phyloP scores from a whole-genome alignment of 805 yeast species.

The Candida schatavii region DNA sequence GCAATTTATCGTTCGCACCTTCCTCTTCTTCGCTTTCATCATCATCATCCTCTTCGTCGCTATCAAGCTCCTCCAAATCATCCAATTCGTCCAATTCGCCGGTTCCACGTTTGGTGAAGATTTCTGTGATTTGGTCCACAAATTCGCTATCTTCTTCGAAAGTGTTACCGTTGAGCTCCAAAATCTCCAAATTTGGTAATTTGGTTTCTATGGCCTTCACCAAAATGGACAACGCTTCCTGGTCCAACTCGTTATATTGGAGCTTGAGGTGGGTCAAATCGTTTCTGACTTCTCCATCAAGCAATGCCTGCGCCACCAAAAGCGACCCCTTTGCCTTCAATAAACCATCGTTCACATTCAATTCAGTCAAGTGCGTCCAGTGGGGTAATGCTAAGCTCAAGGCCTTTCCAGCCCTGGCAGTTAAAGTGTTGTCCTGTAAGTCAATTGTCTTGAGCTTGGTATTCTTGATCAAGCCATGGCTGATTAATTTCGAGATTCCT shows the following conservation, averaged over 20 bases:
- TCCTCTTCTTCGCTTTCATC: slow-evolving; percentile 55
- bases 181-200: slow-evolving; percentile 56
- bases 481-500: slow-evolving; percentile 75
- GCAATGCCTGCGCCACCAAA: slow-evolving; percentile 48
- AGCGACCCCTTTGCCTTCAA: slow-evolving; percentile 76
- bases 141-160: slow-evolving; percentile 83
- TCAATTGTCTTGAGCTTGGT: slow-evolving; percentile 66
- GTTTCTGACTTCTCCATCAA: slow-evolving; percentile 28
- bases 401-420: slow-evolving; percentile 61
- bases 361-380: slow-evolving; percentile 72
- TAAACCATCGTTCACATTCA: slow-evolving; percentile 86
- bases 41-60: slow-evolving; percentile 66
- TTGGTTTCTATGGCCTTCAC: slow-evolving; percentile 49
- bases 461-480: slow-evolving; percentile 66
- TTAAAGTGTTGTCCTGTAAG: slow-evolving; percentile 93
- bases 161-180: slow-evolving; percentile 92
- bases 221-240: slow-evolving; percentile 58
- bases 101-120: slow-evolving; percentile 68
- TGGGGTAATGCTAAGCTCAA: slow-evolving; percentile 42
- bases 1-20: slow-evolving; percentile 41
- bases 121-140: slow-evolving; percentile 55
- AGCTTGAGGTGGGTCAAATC: slow-evolving; percentile 61
- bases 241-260: slow-evolving; percentile 86
- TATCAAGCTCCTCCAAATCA: slow-evolving; percentile 83
- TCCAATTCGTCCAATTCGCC: slow-evolving; percentile 92